Percentiles rank a stretch among this genome's conserved stretches.
Conservation (phyloP, 2,329 filamentous ascomycete genomes). For the Mariannaea sp. region DNA sequence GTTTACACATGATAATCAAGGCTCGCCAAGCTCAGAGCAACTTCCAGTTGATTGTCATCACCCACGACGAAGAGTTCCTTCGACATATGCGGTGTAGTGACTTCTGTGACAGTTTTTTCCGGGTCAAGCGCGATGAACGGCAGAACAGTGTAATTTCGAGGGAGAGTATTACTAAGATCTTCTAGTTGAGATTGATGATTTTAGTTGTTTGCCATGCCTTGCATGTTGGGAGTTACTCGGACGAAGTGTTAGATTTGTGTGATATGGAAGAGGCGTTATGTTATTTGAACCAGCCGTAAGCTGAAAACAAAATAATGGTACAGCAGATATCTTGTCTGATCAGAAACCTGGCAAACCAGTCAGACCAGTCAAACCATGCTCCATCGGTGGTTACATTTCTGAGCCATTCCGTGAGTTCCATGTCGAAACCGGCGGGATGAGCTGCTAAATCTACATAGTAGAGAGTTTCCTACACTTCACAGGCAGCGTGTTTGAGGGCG, state of each 20-base stretch:
- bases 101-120: conserved; percentile 90
- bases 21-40: conserved; percentile 83
- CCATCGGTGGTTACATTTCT: background rate
- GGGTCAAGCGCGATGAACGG: conserved; percentile 78
- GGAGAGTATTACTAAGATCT: conserved; percentile 61
- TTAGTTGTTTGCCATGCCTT: too few species aligned
- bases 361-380: too few species aligned
- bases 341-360: too few species aligned
- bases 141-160: conserved; percentile 88
- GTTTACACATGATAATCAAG: conserved; percentile 85
- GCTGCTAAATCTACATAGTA: too few species aligned
- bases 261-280: too few species aligned
- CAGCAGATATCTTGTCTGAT: background rate
- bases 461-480: too few species aligned
- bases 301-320: too few species aligned
- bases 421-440: background rate
- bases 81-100: conserved; percentile 92
- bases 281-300: too few species aligned
- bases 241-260: background rate
- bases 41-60: conserved; percentile 98
- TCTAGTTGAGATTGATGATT: conserved; percentile 29
- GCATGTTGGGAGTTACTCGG: background rate
- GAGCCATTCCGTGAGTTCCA: background rate
- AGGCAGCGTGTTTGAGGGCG: too few species aligned
- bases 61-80: conserved; percentile 96